phyloP scores from a whole-genome alignment of 2,329 filamentous ascomycete genomes.

The Aspergillus sp. region DNA sequence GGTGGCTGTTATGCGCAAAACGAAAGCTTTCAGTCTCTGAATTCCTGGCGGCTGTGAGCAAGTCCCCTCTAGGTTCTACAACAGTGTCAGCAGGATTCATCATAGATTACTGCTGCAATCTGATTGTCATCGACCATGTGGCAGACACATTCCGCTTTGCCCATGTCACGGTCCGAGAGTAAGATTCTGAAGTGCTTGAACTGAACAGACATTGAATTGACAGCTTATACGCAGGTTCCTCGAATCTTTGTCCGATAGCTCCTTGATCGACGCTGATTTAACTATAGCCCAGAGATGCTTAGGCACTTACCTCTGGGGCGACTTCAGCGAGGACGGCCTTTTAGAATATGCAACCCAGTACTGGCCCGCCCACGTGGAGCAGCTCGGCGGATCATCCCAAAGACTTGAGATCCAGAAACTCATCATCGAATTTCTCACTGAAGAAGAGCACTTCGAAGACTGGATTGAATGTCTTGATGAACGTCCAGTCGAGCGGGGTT shows the following conservation, averaged over 20 bases:
- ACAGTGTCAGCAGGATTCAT: not conserved
- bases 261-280: no score
- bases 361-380: not conserved
- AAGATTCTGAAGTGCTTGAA: no score
- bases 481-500: not conserved
- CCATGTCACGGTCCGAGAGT: not conserved
- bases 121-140: not conserved
- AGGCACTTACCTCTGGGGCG: not conserved
- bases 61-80: not conserved
- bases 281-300: not conserved
- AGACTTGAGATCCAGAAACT: not conserved
- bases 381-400: not conserved
- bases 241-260: not conserved
- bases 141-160: not conserved
- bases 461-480: not conserved
- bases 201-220: not conserved
- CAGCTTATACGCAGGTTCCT: not conserved
- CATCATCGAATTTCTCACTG: not conserved
- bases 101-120: not conserved
- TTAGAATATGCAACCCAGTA: not conserved
- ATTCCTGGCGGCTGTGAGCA: not conserved
- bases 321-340: not conserved
- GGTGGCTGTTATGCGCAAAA: not conserved
- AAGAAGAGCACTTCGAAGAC: not conserved
- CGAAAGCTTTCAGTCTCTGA: not conserved